Base-by-base conservation (phyloP, 495 filamentous ascomycete genomes). In the Hyaloscypha variabilis region DNA sequence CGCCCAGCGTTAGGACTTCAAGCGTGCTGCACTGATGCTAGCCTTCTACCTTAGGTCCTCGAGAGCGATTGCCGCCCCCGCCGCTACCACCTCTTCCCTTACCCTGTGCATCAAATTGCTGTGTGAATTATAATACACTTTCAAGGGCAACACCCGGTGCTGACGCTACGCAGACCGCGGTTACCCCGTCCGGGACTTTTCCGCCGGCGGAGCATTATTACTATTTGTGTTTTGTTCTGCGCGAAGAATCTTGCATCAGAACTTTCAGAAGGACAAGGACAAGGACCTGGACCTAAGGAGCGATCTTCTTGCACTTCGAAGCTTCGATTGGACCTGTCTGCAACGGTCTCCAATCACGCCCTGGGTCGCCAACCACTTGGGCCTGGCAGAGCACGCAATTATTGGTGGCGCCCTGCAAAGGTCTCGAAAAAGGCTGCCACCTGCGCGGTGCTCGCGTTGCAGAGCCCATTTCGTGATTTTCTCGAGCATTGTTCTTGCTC, bases 341-440 rank as follows among this genome's bases (percentile, higher is more conserved):
- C 17, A 46, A 10, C 39, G 1, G 4, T 46, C 39, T 46, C 17
- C 39, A 46, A 46, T 46, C 39, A 46, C 39, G 17, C 14, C 11
- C 0, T 46, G n/a, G n/a, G n/a, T 46, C 39, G 11, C 39, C 39
- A 17, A 4, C 17, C 17, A 14, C 4, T 4, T 17, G 19, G 39
- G 6, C 31, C 31, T 34, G 31, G 39, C 11, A 17, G 0, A 68
- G 66, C 66, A 68, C 66, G 66, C 61, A 68, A 68, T 68, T 61
- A 68, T 68, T 68, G 66, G 66, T 64, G 66, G 66, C 66, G 66
- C 51, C 1, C 39, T 46, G 39, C 39, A 46, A 46, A 8, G 8
- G 11, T 46, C 11, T 46, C 14, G 39, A 46, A 46, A 13, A 36
- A 36, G 31, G 6, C 13, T 13, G 11, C 13, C 6, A 4, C 39